These are phyloP conservation scores for Rhynchosporium graminicola DNA, from an alignment of 2,329 filamentous ascomycete species.

Conservation along the genomic window DNA sequence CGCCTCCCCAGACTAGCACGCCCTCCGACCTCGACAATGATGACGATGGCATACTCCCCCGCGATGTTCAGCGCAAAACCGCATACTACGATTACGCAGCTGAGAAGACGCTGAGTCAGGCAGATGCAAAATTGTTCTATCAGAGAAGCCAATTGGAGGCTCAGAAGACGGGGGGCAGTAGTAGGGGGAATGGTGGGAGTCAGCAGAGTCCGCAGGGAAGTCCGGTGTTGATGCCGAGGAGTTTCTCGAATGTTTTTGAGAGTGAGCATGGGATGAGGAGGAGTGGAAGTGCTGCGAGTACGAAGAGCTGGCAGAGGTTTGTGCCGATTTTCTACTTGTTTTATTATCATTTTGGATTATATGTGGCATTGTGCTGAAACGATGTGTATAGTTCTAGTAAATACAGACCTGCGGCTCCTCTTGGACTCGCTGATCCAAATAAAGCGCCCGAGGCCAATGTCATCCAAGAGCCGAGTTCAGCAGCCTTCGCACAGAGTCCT, in stretches of 20 bases:
- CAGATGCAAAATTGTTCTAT: slow-evolving; percentile 94
- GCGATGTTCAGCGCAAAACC: slow-evolving; percentile 68
- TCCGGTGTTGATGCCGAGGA: slow-evolving; percentile 35
- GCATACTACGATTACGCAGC: slow-evolving; percentile 92
- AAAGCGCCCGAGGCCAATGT: slow-evolving; percentile 39
- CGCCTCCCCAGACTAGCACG: slow-evolving; percentile 29
- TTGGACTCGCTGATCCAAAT: slow-evolving; percentile 36
- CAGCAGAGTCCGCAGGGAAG: slow-evolving; percentile 37
- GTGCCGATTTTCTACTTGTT: background rate
- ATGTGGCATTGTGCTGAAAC: background rate
- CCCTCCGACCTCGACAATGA: slow-evolving; percentile 21
- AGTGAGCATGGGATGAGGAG: slow-evolving; percentile 32
- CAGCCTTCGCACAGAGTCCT: slow-evolving; percentile 20
- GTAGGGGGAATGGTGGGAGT: slow-evolving; percentile 34
- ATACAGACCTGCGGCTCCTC: slow-evolving; percentile 35
- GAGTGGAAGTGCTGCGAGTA: slow-evolving; percentile 37
- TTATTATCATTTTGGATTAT: too few relatives aligned
- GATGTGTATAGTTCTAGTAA: slow-evolving; percentile 26
- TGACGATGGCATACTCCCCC: slow-evolving; percentile 55
- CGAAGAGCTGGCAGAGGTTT: slow-evolving; percentile 30
- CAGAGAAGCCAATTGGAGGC: slow-evolving; percentile 74
- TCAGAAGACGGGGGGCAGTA: slow-evolving; percentile 39
- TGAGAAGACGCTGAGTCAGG: slow-evolving; percentile 91
- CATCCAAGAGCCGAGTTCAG: slow-evolving; percentile 36
- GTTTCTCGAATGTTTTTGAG: slow-evolving; percentile 33